Conservation (phyloP, 768 basidiomycete species). For the Trametes punicea region DNA sequence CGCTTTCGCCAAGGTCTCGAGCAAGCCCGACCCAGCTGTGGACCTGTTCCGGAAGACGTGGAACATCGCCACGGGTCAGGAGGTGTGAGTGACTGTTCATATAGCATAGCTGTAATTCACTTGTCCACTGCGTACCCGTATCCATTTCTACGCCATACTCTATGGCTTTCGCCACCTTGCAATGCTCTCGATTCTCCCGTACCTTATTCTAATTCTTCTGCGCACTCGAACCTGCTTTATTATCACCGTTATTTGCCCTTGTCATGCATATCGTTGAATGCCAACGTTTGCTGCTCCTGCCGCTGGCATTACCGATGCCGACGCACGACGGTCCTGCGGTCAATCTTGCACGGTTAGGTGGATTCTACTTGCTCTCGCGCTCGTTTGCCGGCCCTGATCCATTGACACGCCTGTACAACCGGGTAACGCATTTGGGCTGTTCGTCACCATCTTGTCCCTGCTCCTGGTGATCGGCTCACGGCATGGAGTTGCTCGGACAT, state of each 20-base stretch:
- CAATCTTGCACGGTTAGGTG: neutral
- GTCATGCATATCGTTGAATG: neutral
- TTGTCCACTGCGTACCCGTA: neutral
- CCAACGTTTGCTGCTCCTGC: neutral
- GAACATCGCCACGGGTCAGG: slow-evolving; percentile 67
- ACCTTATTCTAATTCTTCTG: neutral
- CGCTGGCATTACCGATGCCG: neutral
- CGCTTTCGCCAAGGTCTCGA: slow-evolving; percentile 63
- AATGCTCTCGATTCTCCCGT: neutral
- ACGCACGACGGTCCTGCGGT: neutral
- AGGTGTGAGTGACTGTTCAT: slow-evolving; percentile 27
- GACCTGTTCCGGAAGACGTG: slow-evolving; percentile 63
- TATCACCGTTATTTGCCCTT: neutral
- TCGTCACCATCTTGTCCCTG: neutral
- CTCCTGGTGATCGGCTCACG: neutral
- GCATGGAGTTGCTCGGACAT: too few species aligned
- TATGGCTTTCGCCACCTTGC: too few species aligned
- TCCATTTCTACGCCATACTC: too few species aligned
- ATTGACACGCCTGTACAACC: neutral
- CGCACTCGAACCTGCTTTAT: slow-evolving; percentile 5
- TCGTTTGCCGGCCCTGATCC: neutral
- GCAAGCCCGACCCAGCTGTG: slow-evolving; percentile 52
- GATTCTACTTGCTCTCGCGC: slow-evolving; percentile 1
- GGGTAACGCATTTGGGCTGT: neutral
- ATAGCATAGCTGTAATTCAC: neutral